A percentile compares a stretch with the other conserved stretches of the same genome.
Evolutionary conservation across 2,329 filamentous ascomycete species (phyloP).

Genomic region (Amauroascus niger): DNA sequence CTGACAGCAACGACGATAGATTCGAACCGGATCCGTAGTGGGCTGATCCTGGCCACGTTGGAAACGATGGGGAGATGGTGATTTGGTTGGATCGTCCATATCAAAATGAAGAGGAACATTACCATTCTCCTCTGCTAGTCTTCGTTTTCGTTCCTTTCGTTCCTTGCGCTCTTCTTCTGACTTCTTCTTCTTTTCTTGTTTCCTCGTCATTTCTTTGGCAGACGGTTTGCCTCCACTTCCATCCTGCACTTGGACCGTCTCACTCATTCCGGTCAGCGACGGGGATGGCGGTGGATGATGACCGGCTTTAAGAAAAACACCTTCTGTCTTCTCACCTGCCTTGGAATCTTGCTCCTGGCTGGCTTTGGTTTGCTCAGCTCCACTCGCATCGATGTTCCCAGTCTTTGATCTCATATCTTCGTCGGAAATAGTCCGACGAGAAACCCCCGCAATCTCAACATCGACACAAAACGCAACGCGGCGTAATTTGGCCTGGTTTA

Average conservation of each 20-base stretch:
- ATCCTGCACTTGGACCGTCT: conserved; percentile 23
- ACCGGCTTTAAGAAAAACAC: conserved; percentile 60
- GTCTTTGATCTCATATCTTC: conserved; percentile 32
- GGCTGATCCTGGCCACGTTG: conserved; percentile 52
- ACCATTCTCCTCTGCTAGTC: conserved; percentile 78
- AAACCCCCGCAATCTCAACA: conserved; percentile 86
- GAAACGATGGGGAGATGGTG: conserved; percentile 24
- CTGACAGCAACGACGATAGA: conserved; percentile 91
- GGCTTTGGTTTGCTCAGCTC: conserved; percentile 1
- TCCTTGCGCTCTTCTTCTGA: conserved; percentile 89
- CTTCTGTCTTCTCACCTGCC: conserved; percentile 54
- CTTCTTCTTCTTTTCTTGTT: conserved; percentile 93
- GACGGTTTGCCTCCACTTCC: conserved; percentile 21
- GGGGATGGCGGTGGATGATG: conserved; percentile 27
- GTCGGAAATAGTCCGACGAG: conserved; percentile 59
- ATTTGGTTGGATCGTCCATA: conserved; percentile 51
- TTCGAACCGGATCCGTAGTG: conserved; percentile 81
- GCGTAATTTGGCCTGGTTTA: conserved; percentile 70
- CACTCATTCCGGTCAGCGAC: neutral
- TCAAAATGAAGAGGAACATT: conserved; percentile 74
- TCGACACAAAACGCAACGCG: conserved; percentile 94
- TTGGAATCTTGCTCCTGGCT: conserved; percentile 16
- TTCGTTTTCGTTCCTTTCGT: conserved; percentile 77
- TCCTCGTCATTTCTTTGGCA: conserved; percentile 49
- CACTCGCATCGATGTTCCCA: conserved; percentile 10